Evolutionary conservation across 108 stramenopile species (phyloP), one percentile per base, ranked within the genome.

Genomic region (Cyclotella sp.): DNA sequence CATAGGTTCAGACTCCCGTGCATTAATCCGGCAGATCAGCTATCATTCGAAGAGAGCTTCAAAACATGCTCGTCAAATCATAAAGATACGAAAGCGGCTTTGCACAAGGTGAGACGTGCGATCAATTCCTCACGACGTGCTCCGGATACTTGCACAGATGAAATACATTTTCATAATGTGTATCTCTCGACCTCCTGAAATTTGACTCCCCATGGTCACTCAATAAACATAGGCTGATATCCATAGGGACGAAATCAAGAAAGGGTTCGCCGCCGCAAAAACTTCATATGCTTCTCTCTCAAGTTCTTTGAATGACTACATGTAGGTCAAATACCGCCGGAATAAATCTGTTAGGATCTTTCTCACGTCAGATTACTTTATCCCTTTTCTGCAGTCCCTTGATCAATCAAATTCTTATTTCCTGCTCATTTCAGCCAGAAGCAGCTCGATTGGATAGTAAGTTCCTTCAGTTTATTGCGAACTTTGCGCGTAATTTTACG

Each of bases 371-470:
- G 18, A 30, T 24, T n/a, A 8, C 21, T 39, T 47, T 29, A 40
- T 49, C 11, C 47, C 0, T 51, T 42, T 52, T 52, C 27, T 40
- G 9, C 40, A 78, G 77, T 22, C 92, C 95, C 10, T 68, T 87
- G 47, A 88, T 94, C 53, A 83, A 93, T 62, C 90, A 89, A 54
- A 89, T 97, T 53, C 78, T 97, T 34, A 60, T 95, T 24, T 86
- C 89, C 10, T 97, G 96, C 64, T 86, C 93, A 79, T 83, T 91
- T 63, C 93, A 97, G 77, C 94, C 93, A 12, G 89, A 94, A 71
- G 70, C 71, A 49, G 92, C 93, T 16, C 73, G 86, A 27, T 74
- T 96, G 62, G 92, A 96, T 79, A 68, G 79, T 80, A 77, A 87
- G 81, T 82, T 61, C 61, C 57, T 81, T 24, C 0, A 4, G 39